A percentile compares a stretch with the other conserved stretches of the same genome.
phyloP scores from a whole-genome alignment of 805 yeast species.

The Debaryomyces maramus region DNA sequence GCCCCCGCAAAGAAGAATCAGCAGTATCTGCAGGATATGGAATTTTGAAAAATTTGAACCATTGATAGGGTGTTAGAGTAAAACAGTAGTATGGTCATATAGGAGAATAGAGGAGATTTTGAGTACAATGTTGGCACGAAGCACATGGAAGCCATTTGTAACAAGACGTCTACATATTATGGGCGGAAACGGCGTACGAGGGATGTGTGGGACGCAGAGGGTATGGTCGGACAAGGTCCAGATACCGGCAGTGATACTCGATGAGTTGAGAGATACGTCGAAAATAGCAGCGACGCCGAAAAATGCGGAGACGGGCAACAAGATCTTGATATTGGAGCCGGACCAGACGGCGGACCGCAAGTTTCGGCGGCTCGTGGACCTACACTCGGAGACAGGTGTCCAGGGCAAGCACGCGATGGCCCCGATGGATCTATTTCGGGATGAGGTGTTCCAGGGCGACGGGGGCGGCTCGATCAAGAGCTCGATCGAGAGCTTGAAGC shows the following conservation, averaged over 20 bases:
- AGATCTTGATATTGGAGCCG: conserved; percentile 19
- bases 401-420: neutral
- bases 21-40: no score
- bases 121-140: neutral
- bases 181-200: no score
- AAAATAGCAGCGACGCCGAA: conserved; percentile 3
- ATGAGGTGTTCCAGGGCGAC: conserved; percentile 2
- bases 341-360: conserved; percentile 17
- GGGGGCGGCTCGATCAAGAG: conserved; percentile 1
- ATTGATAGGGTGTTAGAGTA: no score
- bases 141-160: neutral
- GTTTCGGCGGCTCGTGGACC: conserved; percentile 13
- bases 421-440: conserved; percentile 2
- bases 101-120: neutral
- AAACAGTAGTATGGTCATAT: no score
- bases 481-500: conserved; percentile 13
- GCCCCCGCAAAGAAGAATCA: no score
- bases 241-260: conserved; percentile 5
- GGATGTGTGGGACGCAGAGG: neutral
- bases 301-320: conserved; percentile 2
- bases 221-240: neutral
- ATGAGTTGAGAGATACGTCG: conserved; percentile 8
- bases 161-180: neutral
- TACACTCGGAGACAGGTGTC: conserved; percentile 6
- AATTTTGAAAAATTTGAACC: neutral